A percentile compares a stretch with the other conserved stretches of the same genome.
These are phyloP conservation scores for Peronosclerospora sorghi DNA, from an alignment of 352 stramenopile species.

Conservation along the genomic window DNA sequence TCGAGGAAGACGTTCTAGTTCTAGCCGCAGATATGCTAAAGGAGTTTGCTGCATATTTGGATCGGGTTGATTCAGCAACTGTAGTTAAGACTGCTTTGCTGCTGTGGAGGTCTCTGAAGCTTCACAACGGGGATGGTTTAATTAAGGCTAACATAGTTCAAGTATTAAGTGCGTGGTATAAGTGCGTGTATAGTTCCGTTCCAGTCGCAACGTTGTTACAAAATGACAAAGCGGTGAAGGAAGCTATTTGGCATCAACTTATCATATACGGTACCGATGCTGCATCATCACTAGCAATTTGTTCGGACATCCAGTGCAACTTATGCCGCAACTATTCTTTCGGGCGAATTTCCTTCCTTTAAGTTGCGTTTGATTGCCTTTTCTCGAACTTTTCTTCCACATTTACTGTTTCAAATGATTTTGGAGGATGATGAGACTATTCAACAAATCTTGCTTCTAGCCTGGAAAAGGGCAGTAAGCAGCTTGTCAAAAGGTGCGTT, in stretches of 20 bases:
- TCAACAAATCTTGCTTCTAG: slow-evolving; percentile 17
- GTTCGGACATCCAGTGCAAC: slow-evolving; percentile 33
- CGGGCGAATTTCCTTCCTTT: slow-evolving; percentile 4
- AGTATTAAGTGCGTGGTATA: slow-evolving; percentile 38
- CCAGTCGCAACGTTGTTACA: slow-evolving; percentile 16
- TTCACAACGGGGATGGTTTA: slow-evolving; percentile 18
- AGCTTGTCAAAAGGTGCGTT: slow-evolving; percentile 10
- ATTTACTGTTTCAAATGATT: slow-evolving; percentile 54
- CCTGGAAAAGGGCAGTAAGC: slow-evolving; percentile 33
- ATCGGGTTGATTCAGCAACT: slow-evolving; percentile 4
- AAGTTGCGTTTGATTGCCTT: slow-evolving; percentile 8
- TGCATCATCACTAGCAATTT: slow-evolving; percentile 40
- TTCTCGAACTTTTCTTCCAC: slow-evolving; percentile 28
- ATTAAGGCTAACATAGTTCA: slow-evolving; percentile 22
- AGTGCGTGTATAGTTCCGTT: slow-evolving; percentile 11
- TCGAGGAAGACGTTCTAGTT: slow-evolving; percentile 61
- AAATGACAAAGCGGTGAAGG: slow-evolving; percentile 9
- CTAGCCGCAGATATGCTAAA: slow-evolving; percentile 45
- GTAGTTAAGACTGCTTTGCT: slow-evolving; percentile 19
- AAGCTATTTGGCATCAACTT: slow-evolving; percentile 25
- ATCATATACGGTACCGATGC: slow-evolving; percentile 27
- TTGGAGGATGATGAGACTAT: slow-evolving; percentile 26
- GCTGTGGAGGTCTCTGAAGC: slow-evolving; percentile 31
- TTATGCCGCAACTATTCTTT: slow-evolving; percentile 41
- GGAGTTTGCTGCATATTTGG: slow-evolving; percentile 27